Base-by-base conservation (phyloP, 352 stramenopile species). In the Phytophthora pinifolia region DNA sequence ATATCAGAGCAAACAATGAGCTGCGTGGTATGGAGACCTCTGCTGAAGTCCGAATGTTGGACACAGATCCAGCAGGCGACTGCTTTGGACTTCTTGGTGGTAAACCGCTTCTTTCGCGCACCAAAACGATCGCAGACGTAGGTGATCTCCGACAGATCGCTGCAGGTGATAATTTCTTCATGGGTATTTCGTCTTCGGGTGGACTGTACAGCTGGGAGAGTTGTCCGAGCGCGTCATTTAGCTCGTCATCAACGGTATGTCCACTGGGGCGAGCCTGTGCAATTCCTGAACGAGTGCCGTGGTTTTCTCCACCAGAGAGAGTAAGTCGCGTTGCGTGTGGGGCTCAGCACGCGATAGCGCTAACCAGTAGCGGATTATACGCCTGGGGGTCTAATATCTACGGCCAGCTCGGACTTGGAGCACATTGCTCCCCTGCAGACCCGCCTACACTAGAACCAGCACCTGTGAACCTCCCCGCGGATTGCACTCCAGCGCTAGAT, bases 381-480 rank as follows among this genome's bases (percentile, higher is more conserved):
- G 56, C 64, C 5, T 92, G 79, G 79, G 83, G 83, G 3, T 76
- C 70, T 6, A 89, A 89, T 33, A 41, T 82, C 12, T 77, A 86
- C 37, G 83, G 83, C 0, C 83, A 92, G 31, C 73, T 92, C 9
- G 83, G 83, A 4, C 54, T 73, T 7, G 60, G 69, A 20, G 18
- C 49, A 3, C 44, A 72, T 18, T 67, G 46, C 29, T 67, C 17
- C 45, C 54, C 32, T 47, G 46, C 59, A 0, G 59, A 80, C 25
- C 47, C 55, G 0, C 43, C 46, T 3, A 57, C 66, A 17, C 17
- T 44, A 1, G 65, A 76, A 35, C 72, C 71, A 6, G 44, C 46
- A 25, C 27, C 46, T 29, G 50, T 78, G 9, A 30, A 35, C 22
- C 46, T 79, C 36, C 44, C 52, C 25, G 39, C 45, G 2, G 39